phyloP scores from a whole-genome alignment of 73 alveolate genomes.

The Tetrahymena elliotti region DNA sequence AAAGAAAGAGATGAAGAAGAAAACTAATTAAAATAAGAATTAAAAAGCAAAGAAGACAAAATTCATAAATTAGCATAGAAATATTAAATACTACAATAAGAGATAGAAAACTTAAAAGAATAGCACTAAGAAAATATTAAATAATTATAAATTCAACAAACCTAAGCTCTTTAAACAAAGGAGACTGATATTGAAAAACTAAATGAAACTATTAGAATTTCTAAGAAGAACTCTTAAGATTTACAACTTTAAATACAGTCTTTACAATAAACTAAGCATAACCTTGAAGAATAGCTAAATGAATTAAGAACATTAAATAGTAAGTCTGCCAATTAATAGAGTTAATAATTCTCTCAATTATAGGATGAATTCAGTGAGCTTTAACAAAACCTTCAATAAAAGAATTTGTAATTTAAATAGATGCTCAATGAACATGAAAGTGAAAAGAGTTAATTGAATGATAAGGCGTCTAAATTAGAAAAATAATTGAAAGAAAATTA shows the following conservation, averaged over 20 bases:
- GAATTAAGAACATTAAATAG: neutral
- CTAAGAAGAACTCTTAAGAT: neutral
- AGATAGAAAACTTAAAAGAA: neutral
- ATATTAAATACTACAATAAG: neutral
- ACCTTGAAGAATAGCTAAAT: neutral
- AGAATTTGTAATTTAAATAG: neutral
- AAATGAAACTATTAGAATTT: neutral
- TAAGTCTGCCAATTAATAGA: neutral
- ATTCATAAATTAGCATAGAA: neutral
- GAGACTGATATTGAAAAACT: neutral
- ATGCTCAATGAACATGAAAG: neutral
- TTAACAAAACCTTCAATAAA: neutral
- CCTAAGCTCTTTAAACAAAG: neutral
- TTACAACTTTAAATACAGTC: neutral
- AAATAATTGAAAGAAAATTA: neutral
- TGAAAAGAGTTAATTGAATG: neutral
- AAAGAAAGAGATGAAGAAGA: neutral
- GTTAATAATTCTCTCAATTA: neutral
- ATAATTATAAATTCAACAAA: neutral
- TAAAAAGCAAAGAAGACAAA: neutral
- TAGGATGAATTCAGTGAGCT: neutral
- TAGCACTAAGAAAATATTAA: neutral
- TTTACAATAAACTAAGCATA: neutral
- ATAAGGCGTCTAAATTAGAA: neutral
- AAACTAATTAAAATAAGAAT: neutral